phyloP scores from a whole-genome alignment of 495 filamentous ascomycete species.

The Viridothelium virens region DNA sequence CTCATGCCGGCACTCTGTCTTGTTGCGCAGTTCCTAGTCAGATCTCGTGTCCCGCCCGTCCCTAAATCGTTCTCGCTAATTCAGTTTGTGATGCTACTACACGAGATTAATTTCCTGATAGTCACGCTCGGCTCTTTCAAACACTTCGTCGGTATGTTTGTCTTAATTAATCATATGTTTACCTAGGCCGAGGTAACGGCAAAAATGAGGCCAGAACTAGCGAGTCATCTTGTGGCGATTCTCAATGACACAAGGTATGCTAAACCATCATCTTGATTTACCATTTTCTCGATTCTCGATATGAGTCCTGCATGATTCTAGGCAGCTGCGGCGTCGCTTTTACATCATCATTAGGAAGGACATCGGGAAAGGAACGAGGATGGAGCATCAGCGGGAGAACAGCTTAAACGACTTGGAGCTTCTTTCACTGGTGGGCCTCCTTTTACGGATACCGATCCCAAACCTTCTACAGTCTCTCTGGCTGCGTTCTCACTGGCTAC shows the following conservation, averaged over 20 bases:
- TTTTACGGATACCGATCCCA: too few species aligned
- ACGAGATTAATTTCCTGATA: conserved; percentile 12
- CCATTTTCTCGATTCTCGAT: too few species aligned
- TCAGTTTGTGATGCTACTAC: conserved; percentile 14
- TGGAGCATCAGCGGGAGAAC: too few species aligned
- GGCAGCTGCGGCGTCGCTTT: too few species aligned
- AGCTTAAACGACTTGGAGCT: too few species aligned
- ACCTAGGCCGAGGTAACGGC: conserved; percentile 41
- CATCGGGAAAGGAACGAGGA: too few species aligned
- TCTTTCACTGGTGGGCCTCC: too few species aligned
- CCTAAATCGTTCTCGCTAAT: background rate
- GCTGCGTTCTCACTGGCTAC: background rate
- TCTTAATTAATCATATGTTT: conserved; percentile 51
- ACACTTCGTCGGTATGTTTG: conserved; percentile 45
- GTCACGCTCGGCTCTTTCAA: background rate
- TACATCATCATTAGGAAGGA: too few species aligned
- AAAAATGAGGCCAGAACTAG: conserved; percentile 42
- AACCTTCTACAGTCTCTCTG: background rate
- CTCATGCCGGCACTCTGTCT: conserved; percentile 30
- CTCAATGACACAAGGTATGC: conserved; percentile 23
- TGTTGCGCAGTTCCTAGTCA: conserved; percentile 21
- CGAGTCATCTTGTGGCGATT: conserved; percentile 35
- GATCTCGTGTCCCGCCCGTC: conserved; percentile 21
- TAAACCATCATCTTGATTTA: too few species aligned
- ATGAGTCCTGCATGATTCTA: too few species aligned